Conservation (phyloP, 2,329 filamentous ascomycete genomes). For the Fusarium newnesense region DNA sequence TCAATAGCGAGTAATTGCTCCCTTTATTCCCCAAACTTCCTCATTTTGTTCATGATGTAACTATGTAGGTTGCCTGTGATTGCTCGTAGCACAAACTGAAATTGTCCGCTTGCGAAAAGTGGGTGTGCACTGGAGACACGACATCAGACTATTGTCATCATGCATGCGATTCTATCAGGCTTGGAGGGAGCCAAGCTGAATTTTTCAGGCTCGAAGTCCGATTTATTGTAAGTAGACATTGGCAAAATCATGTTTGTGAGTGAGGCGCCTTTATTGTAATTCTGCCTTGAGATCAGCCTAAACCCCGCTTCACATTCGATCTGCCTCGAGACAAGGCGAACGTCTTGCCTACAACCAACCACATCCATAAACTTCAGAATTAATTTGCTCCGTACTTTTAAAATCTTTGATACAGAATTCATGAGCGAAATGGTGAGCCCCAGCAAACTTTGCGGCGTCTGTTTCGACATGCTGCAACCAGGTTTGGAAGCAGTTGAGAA, state of each 20-base stretch:
- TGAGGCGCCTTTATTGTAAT: too few relatives aligned
- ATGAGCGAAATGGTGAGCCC: neutral
- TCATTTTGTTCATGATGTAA: neutral
- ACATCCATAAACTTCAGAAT: too few relatives aligned
- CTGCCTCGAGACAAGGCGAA: neutral
- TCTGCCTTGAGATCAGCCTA: neutral
- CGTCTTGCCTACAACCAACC: neutral
- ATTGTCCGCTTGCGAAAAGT: rapidly evolving
- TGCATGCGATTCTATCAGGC: rapidly evolving
- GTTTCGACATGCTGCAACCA: neutral
- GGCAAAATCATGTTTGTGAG: neutral
- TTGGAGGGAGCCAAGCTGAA: too few relatives aligned
- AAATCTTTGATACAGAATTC: rapidly evolving
- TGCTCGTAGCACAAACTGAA: too few relatives aligned
- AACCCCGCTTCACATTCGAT: neutral
- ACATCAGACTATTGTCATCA: rapidly evolving
- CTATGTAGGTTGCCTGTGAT: rapidly evolving
- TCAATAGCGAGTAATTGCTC: too few relatives aligned
- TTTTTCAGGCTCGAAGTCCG: rapidly evolving
- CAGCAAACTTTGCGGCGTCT: neutral
- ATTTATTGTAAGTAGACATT: too few relatives aligned
- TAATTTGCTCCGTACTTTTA: rapidly evolving
- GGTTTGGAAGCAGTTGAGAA: neutral
- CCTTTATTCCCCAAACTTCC: rapidly evolving
- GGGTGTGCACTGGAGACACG: rapidly evolving